A percentile compares a stretch with the other conserved stretches of the same genome.
Evolutionary conservation across 1,284 basidiomycete species (phyloP).

Genomic region (Leucoagaricus sp.): DNA sequence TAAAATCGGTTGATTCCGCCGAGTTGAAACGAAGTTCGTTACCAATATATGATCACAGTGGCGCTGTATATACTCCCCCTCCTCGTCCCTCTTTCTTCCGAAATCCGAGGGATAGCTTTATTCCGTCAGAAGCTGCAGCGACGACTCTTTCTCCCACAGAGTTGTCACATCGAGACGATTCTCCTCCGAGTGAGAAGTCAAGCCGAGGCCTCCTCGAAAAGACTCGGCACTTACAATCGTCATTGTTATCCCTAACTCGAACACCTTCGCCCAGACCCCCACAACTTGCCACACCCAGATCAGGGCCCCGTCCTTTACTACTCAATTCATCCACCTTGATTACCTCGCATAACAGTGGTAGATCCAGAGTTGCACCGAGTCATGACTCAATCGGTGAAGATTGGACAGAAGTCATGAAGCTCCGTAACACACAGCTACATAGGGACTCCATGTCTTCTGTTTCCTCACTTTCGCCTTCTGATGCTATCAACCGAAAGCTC

Average conservation of each 20-base stretch:
- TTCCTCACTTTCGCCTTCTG: constrained; percentile 60
- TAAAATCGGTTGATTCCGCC: constrained; percentile 1
- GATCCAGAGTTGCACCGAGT: constrained; percentile 1
- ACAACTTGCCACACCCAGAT: constrained; percentile 19
- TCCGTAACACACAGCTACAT: constrained; percentile 39
- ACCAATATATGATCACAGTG: constrained; percentile 40
- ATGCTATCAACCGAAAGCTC: constrained; percentile 34
- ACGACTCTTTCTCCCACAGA: constrained; percentile 17
- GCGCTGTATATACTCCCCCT: constrained; percentile 49
- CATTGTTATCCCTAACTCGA: constrained; percentile 19
- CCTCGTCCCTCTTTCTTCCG: constrained; percentile 59
- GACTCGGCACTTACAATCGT: constrained; percentile 22
- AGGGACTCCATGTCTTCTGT: constrained; percentile 62
- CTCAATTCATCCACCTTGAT: constrained; percentile 27
- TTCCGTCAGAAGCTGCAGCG: constrained; percentile 25
- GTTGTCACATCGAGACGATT: neutral
- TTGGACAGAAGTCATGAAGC: constrained; percentile 50
- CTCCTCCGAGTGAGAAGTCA: constrained; percentile 3
- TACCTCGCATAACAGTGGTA: constrained; percentile 17
- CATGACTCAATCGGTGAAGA: constrained; percentile 19
- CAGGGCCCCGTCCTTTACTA: constrained; percentile 29
- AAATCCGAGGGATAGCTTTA: constrained; percentile 57
- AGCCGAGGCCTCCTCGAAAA: constrained; percentile 25
- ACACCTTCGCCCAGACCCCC: constrained; percentile 16
- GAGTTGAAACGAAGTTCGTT: constrained; percentile 42